A percentile compares a stretch with the other conserved stretches of the same genome.
Evolutionary conservation across 2,329 filamentous ascomycete species (phyloP).

Genomic region (Drechmeria coniospora): DNA sequence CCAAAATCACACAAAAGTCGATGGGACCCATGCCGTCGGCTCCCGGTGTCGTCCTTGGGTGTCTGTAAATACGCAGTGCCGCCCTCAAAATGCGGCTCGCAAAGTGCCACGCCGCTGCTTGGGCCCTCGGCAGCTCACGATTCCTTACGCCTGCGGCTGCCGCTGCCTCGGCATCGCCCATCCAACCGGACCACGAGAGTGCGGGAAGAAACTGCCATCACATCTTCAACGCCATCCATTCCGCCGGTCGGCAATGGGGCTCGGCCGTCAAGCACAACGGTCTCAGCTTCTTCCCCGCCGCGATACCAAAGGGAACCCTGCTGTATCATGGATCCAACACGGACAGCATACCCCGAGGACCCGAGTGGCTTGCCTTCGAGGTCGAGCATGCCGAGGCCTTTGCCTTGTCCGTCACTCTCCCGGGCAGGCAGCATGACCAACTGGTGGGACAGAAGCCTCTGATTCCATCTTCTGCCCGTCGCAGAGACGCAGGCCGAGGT

Average conservation of each 20-base stretch:
- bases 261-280: conserved; percentile 62
- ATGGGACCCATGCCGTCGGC: too few relatives aligned
- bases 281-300: conserved; percentile 53
- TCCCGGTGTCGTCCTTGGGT: too few relatives aligned
- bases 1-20: too few relatives aligned
- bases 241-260: conserved; percentile 60
- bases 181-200: conserved; percentile 20
- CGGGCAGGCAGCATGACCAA: not conserved
- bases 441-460: conserved; percentile 3
- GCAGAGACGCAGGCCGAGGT: too few relatives aligned
- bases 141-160: too few relatives aligned
- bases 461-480: too few relatives aligned
- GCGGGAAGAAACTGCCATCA: conserved; percentile 39
- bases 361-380: conserved; percentile 65
- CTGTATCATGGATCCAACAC: conserved; percentile 49
- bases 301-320: conserved; percentile 46
- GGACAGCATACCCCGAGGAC: conserved; percentile 29
- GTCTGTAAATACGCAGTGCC: too few relatives aligned
- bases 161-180: conserved; percentile 3
- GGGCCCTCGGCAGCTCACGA: too few relatives aligned
- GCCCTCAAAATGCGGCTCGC: too few relatives aligned
- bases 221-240: conserved; percentile 60
- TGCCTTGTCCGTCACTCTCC: conserved; percentile 18
- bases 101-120: too few relatives aligned
- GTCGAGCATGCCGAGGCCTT: conserved; percentile 58